Conservation (phyloP, 2,329 filamentous ascomycete genomes). For the Pyrenophora seminiperda region DNA sequence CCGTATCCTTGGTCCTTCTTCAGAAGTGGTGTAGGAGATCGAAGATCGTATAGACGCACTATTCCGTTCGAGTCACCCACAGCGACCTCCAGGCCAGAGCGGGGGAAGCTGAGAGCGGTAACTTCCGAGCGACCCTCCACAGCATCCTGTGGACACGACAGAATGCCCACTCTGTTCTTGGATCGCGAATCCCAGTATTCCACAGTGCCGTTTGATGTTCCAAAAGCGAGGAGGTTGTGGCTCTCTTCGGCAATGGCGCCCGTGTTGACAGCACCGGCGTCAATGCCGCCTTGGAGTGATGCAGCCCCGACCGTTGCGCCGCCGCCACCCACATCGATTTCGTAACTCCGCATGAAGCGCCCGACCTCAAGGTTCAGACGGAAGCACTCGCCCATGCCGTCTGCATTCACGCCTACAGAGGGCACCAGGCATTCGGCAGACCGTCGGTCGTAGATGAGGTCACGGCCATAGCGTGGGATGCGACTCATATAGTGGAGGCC, state of each 20-base stretch:
- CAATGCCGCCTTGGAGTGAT: slow-evolving; percentile 83
- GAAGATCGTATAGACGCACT: slow-evolving; percentile 88
- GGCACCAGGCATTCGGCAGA: slow-evolving; percentile 86
- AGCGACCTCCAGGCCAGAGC: slow-evolving; percentile 81
- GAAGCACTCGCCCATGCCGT: slow-evolving; percentile 90
- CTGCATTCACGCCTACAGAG: slow-evolving; percentile 81
- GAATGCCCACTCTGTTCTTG: slow-evolving; percentile 76
- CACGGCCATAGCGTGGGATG: slow-evolving; percentile 89
- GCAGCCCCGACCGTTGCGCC: slow-evolving; percentile 71
- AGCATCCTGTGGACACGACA: slow-evolving; percentile 60
- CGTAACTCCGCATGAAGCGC: slow-evolving; percentile 91
- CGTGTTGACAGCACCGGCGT: slow-evolving; percentile 83
- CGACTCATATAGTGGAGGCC: slow-evolving; percentile 89
- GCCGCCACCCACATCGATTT: slow-evolving; percentile 86
- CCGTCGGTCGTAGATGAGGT: slow-evolving; percentile 80
- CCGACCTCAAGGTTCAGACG: slow-evolving; percentile 89
- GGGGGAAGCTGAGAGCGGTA: slow-evolving; percentile 84
- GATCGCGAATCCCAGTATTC: slow-evolving; percentile 95
- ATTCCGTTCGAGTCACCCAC: slow-evolving; percentile 88
- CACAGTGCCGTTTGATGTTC: slow-evolving; percentile 91
- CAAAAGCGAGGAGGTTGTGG: slow-evolving; percentile 90
- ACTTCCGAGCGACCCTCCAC: slow-evolving; percentile 63
- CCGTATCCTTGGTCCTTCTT: slow-evolving; percentile 97
- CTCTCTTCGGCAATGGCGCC: slow-evolving; percentile 85
- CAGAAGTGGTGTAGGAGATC: slow-evolving; percentile 81